Evolutionary conservation across 495 filamentous ascomycete genomes (phyloP), one percentile per base, ranked within the genome.

Genomic region (Podospora fimiseda): DNA sequence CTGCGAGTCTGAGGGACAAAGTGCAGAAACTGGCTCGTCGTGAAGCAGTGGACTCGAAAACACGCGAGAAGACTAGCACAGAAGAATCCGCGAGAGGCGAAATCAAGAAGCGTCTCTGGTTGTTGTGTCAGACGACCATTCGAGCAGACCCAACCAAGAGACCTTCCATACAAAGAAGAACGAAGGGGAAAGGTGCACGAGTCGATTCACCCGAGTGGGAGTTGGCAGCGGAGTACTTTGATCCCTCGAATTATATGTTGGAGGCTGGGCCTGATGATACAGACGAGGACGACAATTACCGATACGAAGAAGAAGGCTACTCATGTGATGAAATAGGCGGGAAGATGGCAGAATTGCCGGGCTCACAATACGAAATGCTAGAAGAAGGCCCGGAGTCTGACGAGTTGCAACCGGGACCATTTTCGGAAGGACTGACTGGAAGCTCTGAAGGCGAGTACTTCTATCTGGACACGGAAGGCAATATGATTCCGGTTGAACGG

Each of bases 401-500:
- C n/a, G 18, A 16, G 7, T 11, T 5, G 11, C 9, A 30, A 21
- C 4, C 38, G 49, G 18, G 38, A 9, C 18, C 39, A 21, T 6
- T 40, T 14, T 30, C 30, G 22, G 43, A 44, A 11, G 37, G 41
- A 15, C 33, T 18, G 47, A 48, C 21, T 14, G 37, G 20, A 11
- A 57, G 52, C 19, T 61, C 55, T 3, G 61, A 64, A 41, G 59
- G 43, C n/a, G 60, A 57, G 2, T 65, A 63, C 46, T 62, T 62
- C 30, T 67, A 65, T 41, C 50, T 57, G 11, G 64, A 67, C 24
- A 55, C 49, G 2, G 37, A 54, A 3, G 64, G 64, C 2, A 62
- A 60, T 15, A 27, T 58, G 3, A 16, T 62, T 55, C 41, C 55
- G 43, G 4, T 21, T 62, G 18, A 52, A 53, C 23, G 46, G 2